Percentiles rank a stretch among this genome's conserved stretches.
Conservation (phyloP, 495 filamentous ascomycete genomes). For the Articulospora tetracladia region DNA sequence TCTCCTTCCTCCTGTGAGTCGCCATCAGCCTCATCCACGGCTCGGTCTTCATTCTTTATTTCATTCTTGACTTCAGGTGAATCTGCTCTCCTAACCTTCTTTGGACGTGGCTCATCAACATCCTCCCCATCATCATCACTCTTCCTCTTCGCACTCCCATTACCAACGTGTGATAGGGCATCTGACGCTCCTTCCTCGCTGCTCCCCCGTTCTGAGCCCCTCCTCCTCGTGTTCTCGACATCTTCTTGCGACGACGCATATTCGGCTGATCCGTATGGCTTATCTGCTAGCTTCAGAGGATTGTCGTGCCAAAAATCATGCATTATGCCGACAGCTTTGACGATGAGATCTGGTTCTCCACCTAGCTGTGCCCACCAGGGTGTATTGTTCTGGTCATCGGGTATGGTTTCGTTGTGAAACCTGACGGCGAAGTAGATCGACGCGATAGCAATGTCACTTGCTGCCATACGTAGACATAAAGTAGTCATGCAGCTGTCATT, state of each 20-base stretch:
- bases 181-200: neutral
- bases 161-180: neutral
- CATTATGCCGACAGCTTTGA: slow-evolving; percentile 64
- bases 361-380: slow-evolving; percentile 83
- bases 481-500: slow-evolving; percentile 84
- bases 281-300: slow-evolving; percentile 36
- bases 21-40: neutral
- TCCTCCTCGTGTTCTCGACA: slow-evolving; percentile 16
- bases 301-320: slow-evolving; percentile 71
- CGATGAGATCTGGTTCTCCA: slow-evolving; percentile 58
- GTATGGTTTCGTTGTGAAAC: slow-evolving; percentile 63
- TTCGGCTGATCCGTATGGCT: slow-evolving; percentile 17
- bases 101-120: neutral
- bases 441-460: slow-evolving; percentile 76
- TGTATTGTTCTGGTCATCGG: slow-evolving; percentile 66
- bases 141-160: neutral
- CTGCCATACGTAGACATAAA: slow-evolving; percentile 75
- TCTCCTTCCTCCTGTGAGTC: neutral
- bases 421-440: slow-evolving; percentile 81
- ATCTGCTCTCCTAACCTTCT: neutral
- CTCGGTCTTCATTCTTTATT: neutral
- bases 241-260: slow-evolving; percentile 20
- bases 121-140: slow-evolving; percentile 1
- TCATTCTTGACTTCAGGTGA: neutral
- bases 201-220: slow-evolving; percentile 7